Base-by-base conservation (phyloP, 208 protist species). In the Leishmania braziliensis region DNA sequence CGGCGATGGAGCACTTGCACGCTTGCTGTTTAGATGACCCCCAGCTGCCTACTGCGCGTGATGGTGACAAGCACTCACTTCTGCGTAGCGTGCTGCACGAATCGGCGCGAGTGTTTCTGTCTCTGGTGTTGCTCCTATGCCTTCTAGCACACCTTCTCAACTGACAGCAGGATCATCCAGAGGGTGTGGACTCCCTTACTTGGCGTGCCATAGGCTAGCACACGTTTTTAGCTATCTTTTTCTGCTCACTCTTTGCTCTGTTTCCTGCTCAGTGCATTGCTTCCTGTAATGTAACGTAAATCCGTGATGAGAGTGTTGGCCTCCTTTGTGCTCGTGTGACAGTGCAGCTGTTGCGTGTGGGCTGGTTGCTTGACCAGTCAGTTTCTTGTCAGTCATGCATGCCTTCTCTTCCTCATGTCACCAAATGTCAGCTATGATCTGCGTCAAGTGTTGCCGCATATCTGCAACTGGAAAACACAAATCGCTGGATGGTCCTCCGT, bases 161-260 rank as follows among this genome's bases (percentile, higher is more conserved):
- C 69, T 73, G 39, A 73, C 26, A 12, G 18, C 46, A 54, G 9
- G 2, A 2, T 5, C 29, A 63, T 48, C 29, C 10, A n/a, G 51
- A 62, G 1, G 48, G 33, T 63, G 39, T 20, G 43, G 23, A 29
- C 8, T 5, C 3, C 23, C 39, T 54, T n/a, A 53, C 69, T 16
- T 36, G 3, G 14, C 3, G 20, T n/a, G 69, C 43, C 46, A 36
- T 20, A 20, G 20, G 46, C 3, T 54, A 5, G 46, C 46, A 4
- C 10, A 14, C 26, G 46, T 36, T 33, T 76, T 46, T 26, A 23
- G 12, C 16, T 68, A 3, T 62, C 23, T 79, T 77, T 2, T 63
- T 79, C 53, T 75, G 48, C n/a, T 54, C 63, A 54, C 73, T 71
- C 18, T 65, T 72, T 77, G 33, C 50, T 79, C 33, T 62, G 12